Evolutionary conservation across 2,329 filamentous ascomycete genomes (phyloP), one percentile per base, ranked within the genome.

Genomic region (Falciphora oryzae): DNA sequence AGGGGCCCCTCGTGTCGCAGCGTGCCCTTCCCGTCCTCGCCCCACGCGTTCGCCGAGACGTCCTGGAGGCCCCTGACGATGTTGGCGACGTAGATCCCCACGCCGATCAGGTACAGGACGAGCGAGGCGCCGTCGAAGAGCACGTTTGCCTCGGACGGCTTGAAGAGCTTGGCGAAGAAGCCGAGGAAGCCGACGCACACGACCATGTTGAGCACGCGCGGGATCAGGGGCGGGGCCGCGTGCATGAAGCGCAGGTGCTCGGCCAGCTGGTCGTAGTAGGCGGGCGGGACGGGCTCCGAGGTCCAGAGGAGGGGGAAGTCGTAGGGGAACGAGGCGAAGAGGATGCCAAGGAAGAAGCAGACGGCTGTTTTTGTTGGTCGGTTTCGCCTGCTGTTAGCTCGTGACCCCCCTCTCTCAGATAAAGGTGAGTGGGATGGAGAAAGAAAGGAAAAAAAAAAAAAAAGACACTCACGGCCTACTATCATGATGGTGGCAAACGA

Each of bases 401-500:
- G 27, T 58, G 27, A 16, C 14, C 50, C 16, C 6, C 14, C 16
- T 56, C 50, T 14, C 6, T 4, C 8, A 10, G 13, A 16, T n/a
- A n/a, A 57, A 28, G 3, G 8, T 4, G 7, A 1, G 13, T 50
- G 59, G 65, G 61, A 62, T 63, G 67, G 6, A 56, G 62, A 63
- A 57, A 38, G 58, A 66, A 35, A 44, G 63, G 64, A 59, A 64
- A 62, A 57, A 63, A 14, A 63, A 57, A 29, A 44, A 67, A 59
- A 64, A 68, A 50, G 65, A 57, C 63, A 86, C 92, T 75, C 85
- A 97, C 94, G 93, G 69, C 92, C 93, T 70, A 98, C 89, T 75
- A 99, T 97, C 78, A 99, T 89, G 75, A 97, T 97, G 60, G 95
- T 97, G 77, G 93, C 93, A 76, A 99, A 99, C 62, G 92, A 92